Base-by-base conservation (phyloP, 1,139 yeast genomes). In the Yamadazyma buinensis region DNA sequence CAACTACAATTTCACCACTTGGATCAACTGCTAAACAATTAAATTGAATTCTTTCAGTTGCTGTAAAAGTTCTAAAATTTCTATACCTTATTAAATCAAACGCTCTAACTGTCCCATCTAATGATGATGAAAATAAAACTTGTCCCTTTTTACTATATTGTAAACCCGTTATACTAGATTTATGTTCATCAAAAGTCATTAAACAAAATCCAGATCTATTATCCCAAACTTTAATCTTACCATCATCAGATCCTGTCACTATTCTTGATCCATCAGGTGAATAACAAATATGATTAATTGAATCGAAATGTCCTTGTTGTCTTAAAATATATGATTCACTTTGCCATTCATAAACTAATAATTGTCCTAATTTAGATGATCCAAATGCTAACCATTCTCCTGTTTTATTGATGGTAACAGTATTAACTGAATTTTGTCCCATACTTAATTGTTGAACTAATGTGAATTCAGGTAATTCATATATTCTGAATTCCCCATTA, bases 321-420 rank as follows among this genome's bases (percentile, higher is more conserved):
- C 92, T 90, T 46, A 92, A 68, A 30, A 92, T 84, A 55, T 92
- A 92, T 0, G 97, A 86, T 58, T 92, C 98, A 3, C 95, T 85
- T 64, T 92, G 97, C 99, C 99, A 92, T 68, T 92, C 99, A 68
- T 95, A 92, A 0, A 92, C 98, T 40, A 92, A 64, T 36, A 92
- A 64, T 59, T 92, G 99, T n/a, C 98, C 98, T 24, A 86, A 63
- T 49, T 80, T 82, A 14, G 90, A 67, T 0, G 97, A 88, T 5
- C 98, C 98, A 59, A 92, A 86, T 0, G 97, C 95, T 31, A 94
- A 66, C 99, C 99, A 92, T 59, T 92, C 98, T 15, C 98, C 99
- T 5, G 92, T 69, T 8, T 70, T 62, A 57, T 92, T 92, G 33
- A 92, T 75, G 15, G 79, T 64, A 3, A 92, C 94, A 9, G 90